Evolutionary conservation across 1,284 basidiomycete species (phyloP).

Genomic region (Rhodotorula sp.): DNA sequence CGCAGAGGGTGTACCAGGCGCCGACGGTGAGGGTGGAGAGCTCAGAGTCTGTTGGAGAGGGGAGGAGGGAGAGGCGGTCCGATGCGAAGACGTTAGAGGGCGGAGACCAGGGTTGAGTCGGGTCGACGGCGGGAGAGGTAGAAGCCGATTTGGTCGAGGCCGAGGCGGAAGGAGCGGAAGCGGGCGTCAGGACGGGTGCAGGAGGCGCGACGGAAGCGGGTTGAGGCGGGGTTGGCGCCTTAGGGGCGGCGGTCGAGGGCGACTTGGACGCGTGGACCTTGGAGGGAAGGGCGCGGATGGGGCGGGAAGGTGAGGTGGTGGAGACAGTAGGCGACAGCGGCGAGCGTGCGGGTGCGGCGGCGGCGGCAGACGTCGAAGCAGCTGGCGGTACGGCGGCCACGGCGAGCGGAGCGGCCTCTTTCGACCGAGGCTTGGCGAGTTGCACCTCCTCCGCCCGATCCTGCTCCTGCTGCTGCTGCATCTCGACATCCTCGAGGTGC

Average conservation of each 20-base stretch:
- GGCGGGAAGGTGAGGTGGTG: not conserved
- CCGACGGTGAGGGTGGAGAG: slow-evolving; percentile 8
- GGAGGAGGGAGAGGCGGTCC: slow-evolving; percentile 11
- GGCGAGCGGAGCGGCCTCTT: not conserved
- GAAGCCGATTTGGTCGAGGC: not conserved
- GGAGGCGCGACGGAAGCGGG: not conserved
- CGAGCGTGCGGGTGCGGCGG: not conserved
- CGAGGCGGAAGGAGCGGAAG: not conserved
- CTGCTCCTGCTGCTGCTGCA: not conserved
- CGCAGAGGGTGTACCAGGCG: slow-evolving; percentile 19
- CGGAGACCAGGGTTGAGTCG: not conserved
- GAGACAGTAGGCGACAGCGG: slow-evolving; percentile 2
- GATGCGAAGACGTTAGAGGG: slow-evolving; percentile 13
- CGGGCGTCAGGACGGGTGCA: not conserved
- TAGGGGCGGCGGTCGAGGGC: slow-evolving; percentile 13
- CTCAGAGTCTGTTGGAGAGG: slow-evolving; percentile 3
- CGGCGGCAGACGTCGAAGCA: not conserved
- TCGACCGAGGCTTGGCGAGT: not conserved
- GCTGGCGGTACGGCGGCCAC: not conserved
- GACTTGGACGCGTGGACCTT: slow-evolving; percentile 25
- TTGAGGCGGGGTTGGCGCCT: not conserved
- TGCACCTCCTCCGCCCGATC: not conserved
- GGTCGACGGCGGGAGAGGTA: not conserved
- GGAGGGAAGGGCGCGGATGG: slow-evolving; percentile 18
- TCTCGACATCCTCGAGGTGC: not conserved